phyloP scores from a whole-genome alignment of 2,329 filamentous ascomycete genomes.

The Phialocephala sp. region DNA sequence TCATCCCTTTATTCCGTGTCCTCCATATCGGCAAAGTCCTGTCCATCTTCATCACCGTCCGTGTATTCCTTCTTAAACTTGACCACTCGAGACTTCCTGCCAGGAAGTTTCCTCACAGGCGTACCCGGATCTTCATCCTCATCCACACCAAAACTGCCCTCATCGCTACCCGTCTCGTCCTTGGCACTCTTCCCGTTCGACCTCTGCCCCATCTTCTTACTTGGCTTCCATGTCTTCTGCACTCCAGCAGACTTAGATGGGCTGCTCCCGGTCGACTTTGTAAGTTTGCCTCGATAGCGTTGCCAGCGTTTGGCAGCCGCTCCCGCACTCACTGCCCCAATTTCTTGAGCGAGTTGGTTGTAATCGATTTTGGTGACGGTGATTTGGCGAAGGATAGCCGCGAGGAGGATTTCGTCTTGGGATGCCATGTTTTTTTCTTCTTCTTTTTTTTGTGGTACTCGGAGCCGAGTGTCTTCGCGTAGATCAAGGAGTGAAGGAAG shows the following conservation, averaged over 20 bases:
- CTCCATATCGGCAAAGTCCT: neutral
- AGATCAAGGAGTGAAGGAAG: neutral
- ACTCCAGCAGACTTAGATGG: neutral
- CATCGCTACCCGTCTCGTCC: neutral
- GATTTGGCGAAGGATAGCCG: neutral
- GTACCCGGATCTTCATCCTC: neutral
- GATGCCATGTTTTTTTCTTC: neutral
- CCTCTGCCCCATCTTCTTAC: neutral
- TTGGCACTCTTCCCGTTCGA: neutral
- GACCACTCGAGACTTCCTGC: neutral
- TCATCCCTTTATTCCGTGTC: neutral
- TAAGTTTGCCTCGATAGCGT: neutral
- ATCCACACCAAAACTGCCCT: neutral
- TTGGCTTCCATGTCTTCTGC: neutral
- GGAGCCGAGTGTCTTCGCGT: neutral
- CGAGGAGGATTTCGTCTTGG: conserved; percentile 1
- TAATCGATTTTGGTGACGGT: neutral
- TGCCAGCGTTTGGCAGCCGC: neutral
- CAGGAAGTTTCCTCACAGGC: neutral
- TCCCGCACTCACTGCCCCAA: neutral
- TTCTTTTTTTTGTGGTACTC: neutral
- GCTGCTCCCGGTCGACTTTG: neutral
- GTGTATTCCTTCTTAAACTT: neutral
- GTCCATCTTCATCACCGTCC: neutral
- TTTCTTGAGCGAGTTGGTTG: neutral